These are phyloP conservation scores for Fusarium napiforme DNA, from an alignment of 2,329 filamentous ascomycete species.

Conservation along the genomic window DNA sequence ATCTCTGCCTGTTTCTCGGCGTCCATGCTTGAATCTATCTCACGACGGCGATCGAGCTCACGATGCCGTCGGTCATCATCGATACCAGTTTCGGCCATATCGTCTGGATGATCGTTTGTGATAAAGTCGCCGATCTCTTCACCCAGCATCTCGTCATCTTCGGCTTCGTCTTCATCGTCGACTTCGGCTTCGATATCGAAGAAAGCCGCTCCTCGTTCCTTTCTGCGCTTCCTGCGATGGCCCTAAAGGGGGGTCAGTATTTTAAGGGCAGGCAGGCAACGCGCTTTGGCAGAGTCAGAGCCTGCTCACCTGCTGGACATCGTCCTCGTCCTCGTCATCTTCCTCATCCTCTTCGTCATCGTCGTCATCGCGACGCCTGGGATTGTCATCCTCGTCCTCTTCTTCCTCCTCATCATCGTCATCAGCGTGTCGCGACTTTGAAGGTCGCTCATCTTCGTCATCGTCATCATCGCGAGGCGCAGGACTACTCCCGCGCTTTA, in stretches of 20 bases:
- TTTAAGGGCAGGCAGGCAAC: background rate
- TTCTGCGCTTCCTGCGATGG: conserved; percentile 83
- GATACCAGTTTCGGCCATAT: conserved; percentile 82
- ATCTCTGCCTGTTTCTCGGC: conserved; percentile 92
- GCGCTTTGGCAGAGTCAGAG: background rate
- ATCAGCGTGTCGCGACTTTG: conserved; percentile 49
- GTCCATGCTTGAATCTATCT: conserved; percentile 87
- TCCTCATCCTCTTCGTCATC: conserved; percentile 68
- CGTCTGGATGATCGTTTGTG: conserved; percentile 90
- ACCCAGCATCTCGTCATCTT: conserved; percentile 89
- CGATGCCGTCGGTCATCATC: conserved; percentile 93
- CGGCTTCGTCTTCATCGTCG: conserved; percentile 89
- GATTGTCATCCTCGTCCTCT: conserved; percentile 49
- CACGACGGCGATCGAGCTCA: conserved; percentile 91
- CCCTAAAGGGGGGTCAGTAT: conserved; percentile 53
- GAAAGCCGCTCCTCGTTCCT: conserved; percentile 83
- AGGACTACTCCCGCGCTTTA: conserved; percentile 56
- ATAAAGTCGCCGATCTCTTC: conserved; percentile 86
- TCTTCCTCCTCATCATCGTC: conserved; percentile 56
- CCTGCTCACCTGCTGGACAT: conserved; percentile 70
- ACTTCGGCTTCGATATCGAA: conserved; percentile 99
- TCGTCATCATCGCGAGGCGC: conserved; percentile 48
- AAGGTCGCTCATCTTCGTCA: conserved; percentile 51
- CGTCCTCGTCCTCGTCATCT: conserved; percentile 68
- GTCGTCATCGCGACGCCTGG: conserved; percentile 51